Percentiles rank a stretch among this genome's conserved stretches.
These are phyloP conservation scores for Nothopassalora personata DNA, from an alignment of 2,329 filamentous ascomycete genomes.

Conservation along the genomic window DNA sequence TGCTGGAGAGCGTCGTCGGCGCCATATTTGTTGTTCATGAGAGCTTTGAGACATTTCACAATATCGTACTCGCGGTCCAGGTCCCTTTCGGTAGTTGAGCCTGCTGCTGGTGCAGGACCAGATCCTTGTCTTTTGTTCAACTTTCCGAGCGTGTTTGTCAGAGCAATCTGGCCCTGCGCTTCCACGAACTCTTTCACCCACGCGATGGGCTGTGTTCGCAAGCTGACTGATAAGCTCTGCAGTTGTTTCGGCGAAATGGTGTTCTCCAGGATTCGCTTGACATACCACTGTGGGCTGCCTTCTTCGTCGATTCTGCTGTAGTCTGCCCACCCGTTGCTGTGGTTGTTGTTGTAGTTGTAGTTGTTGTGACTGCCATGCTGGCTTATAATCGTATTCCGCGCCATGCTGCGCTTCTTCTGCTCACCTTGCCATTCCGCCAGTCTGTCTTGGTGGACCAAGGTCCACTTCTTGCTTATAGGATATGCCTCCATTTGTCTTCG, in stretches of 20 bases:
- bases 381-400: slow-evolving; percentile 57
- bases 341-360: slow-evolving; percentile 67
- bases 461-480: slow-evolving; percentile 94
- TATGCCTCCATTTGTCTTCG: slow-evolving; percentile 95
- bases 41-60: slow-evolving; percentile 89
- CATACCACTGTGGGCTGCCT: slow-evolving; percentile 96
- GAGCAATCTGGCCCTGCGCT: slow-evolving; percentile 90
- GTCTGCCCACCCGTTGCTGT: slow-evolving; percentile 48
- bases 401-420: slow-evolving; percentile 76
- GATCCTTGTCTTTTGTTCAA: slow-evolving; percentile 81
- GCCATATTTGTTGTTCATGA: slow-evolving; percentile 99
- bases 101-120: slow-evolving; percentile 61
- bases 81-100: slow-evolving; percentile 65
- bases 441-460: slow-evolving; percentile 88
- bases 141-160: slow-evolving; percentile 89
- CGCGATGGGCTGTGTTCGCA: slow-evolving; percentile 90
- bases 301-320: slow-evolving; percentile 73
- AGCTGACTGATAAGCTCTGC: slow-evolving; percentile 85
- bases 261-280: slow-evolving; percentile 94
- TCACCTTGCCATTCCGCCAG: slow-evolving; percentile 91
- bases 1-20: slow-evolving; percentile 91
- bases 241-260: slow-evolving; percentile 86
- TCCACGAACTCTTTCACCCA: slow-evolving; percentile 98
- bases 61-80: slow-evolving; percentile 94
- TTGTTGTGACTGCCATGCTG: slow-evolving; percentile 51